These are phyloP conservation scores for Ophiocordyceps polyrhachis-furcata DNA, from an alignment of 2,329 filamentous ascomycete species.

Conservation along the genomic window DNA sequence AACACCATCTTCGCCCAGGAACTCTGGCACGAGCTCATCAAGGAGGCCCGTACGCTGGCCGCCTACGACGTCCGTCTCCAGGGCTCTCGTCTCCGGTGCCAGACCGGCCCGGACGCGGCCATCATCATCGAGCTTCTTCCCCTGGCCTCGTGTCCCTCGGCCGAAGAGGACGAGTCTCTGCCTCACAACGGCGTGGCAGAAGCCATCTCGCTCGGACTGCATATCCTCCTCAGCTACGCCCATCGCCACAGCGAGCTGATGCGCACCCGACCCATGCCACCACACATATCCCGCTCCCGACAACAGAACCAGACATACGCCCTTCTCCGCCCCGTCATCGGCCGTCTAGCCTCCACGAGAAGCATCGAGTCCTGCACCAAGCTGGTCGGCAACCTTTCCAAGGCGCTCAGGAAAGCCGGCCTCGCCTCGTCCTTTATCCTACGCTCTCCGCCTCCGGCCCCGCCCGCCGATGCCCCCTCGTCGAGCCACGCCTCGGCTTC, in stretches of 20 bases:
- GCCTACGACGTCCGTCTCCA: conserved; percentile 51
- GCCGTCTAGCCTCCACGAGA: conserved; percentile 25
- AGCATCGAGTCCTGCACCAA: conserved; percentile 19
- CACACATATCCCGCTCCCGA: conserved; percentile 17
- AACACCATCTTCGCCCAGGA: conserved; percentile 73
- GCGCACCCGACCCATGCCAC: conserved; percentile 38
- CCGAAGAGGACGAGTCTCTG: conserved; percentile 15
- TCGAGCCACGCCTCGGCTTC: conserved; percentile 20
- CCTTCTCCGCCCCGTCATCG: conserved; percentile 33
- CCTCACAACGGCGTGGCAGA: conserved; percentile 38
- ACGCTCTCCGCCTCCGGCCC: conserved; percentile 1
- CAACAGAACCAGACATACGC: conserved; percentile 22
- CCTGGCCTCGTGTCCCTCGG: conserved; percentile 21
- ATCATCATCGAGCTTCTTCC: conserved; percentile 51
- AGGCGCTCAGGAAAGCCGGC: conserved; percentile 26
- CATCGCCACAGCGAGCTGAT: conserved; percentile 58
- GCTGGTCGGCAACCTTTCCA: conserved; percentile 24
- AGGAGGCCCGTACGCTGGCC: conserved; percentile 58
- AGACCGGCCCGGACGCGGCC: conserved; percentile 28
- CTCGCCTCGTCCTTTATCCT: conserved; percentile 24
- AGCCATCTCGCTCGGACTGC: conserved; percentile 45
- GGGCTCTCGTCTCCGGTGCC: conserved; percentile 36
- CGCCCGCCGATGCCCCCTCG: conserved; percentile 10
- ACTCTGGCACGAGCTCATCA: conserved; percentile 72
- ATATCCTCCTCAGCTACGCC: conserved; percentile 59